These are phyloP conservation scores for Hypomontagnella submonticulosa DNA, from an alignment of 495 filamentous ascomycete genomes.

Conservation along the genomic window DNA sequence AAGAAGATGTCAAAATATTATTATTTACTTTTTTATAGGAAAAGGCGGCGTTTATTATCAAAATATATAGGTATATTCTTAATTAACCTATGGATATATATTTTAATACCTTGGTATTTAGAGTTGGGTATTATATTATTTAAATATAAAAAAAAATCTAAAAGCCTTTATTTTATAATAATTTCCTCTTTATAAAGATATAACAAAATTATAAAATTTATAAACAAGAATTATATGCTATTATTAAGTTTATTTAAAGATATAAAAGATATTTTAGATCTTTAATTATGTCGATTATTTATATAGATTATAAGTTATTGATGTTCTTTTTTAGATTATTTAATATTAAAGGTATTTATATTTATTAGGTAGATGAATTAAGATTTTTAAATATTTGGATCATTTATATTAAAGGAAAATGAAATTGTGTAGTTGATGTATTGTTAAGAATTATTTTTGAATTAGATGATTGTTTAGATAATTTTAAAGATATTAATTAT, in stretches of 20 bases:
- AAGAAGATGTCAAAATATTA: neutral
- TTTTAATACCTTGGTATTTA: neutral
- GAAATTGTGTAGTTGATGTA: neutral
- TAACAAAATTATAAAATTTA: conserved; percentile 1
- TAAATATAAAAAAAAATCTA: neutral
- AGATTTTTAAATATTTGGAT: neutral
- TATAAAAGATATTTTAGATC: neutral
- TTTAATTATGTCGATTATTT: neutral
- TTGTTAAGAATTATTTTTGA: neutral
- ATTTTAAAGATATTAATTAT: neutral
- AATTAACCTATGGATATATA: neutral
- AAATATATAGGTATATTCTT: neutral
- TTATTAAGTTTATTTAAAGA: neutral
- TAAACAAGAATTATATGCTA: conserved; percentile 4
- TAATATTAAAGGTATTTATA: neutral
- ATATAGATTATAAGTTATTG: conserved; percentile 1
- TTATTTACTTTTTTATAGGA: neutral
- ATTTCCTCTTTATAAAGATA: neutral
- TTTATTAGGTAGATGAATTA: neutral
- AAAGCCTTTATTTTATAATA: neutral
- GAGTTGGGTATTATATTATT: neutral
- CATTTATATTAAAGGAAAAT: neutral
- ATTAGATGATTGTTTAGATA: neutral
- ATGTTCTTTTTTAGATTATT: neutral
- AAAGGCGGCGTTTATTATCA: neutral